Percentiles rank a stretch among this genome's conserved stretches.
These are phyloP conservation scores for Leccinum fibrillosum DNA, from an alignment of 768 basidiomycete genomes.

Conservation along the genomic window DNA sequence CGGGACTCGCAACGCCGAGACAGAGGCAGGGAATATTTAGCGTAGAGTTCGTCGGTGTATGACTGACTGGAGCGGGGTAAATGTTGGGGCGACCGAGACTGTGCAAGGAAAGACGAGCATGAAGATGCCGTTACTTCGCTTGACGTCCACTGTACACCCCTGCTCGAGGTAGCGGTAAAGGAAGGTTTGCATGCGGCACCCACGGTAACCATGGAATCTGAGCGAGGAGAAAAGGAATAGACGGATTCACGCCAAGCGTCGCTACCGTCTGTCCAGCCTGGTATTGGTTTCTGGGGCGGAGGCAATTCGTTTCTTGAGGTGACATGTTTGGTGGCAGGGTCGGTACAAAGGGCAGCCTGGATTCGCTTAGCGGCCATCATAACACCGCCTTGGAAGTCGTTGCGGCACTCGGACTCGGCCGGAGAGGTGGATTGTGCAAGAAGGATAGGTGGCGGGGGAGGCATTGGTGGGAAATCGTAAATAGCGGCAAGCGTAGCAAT, in stretches of 20 bases:
- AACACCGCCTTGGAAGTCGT: conserved; percentile 54
- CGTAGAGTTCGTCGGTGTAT: conserved; percentile 46
- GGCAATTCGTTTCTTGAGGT: conserved; percentile 30
- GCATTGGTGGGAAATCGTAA: conserved; percentile 50
- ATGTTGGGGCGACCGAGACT: conserved; percentile 22
- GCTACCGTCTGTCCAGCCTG: conserved; percentile 69
- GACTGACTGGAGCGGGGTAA: conserved; percentile 29
- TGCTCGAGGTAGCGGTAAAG: conserved; percentile 50
- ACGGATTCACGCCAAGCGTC: conserved; percentile 65
- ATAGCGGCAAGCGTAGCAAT: conserved; percentile 39
- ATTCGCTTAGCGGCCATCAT: conserved; percentile 69
- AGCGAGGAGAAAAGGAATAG: conserved; percentile 50
- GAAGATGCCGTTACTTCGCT: conserved; percentile 26
- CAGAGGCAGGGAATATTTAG: conserved; percentile 55
- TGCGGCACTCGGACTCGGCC: conserved; percentile 31
- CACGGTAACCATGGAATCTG: conserved; percentile 32
- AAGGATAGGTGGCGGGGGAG: conserved; percentile 47
- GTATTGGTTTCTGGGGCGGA: conserved; percentile 43
- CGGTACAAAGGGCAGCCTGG: conserved; percentile 41
- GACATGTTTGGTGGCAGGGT: conserved; percentile 38
- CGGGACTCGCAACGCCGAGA: conserved; percentile 54
- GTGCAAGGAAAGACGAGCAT: conserved; percentile 24
- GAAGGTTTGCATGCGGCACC: conserved; percentile 34
- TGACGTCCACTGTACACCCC: conserved; percentile 48
- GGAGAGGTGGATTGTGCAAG: conserved; percentile 17